Evolutionary conservation across 75 land plant genomes (phyloP).

Genomic region (Picea glauca): DNA sequence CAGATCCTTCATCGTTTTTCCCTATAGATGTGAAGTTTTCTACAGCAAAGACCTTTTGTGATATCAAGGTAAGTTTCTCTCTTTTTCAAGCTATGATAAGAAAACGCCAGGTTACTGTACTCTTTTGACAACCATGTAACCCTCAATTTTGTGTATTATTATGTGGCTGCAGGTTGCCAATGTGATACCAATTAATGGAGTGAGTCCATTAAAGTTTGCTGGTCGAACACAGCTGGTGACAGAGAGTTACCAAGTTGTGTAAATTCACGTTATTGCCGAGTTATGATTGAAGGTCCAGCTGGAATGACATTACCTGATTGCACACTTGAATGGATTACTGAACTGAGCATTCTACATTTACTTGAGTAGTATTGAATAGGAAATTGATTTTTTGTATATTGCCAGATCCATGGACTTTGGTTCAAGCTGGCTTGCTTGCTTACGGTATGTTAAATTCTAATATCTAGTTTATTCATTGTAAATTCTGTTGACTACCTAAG

Average conservation of each 20-base stretch:
- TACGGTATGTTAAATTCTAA: background rate
- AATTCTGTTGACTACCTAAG: background rate
- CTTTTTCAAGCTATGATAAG: background rate
- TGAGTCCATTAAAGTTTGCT: conserved; percentile 39
- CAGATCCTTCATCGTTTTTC: conserved; percentile 79
- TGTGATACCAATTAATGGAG: conserved; percentile 52
- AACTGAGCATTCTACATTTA: background rate
- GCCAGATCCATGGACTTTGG: too few species aligned
- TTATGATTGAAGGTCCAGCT: background rate
- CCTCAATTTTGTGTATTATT: background rate
- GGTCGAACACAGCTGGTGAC: conserved; percentile 53
- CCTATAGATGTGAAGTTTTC: conserved; percentile 80
- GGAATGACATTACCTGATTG: background rate
- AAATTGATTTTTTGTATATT: background rate
- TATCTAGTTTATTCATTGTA: background rate
- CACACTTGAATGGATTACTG: too few species aligned
- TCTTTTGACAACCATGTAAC: background rate
- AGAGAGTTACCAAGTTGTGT: conserved; percentile 74
- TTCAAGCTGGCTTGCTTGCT: background rate
- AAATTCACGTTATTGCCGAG: background rate
- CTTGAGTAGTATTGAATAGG: background rate
- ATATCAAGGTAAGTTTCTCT: conserved; percentile 65
- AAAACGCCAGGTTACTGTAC: background rate
- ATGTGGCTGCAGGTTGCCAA: conserved; percentile 46
- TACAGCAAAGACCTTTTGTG: conserved; percentile 82